Evolutionary conservation across 2,329 filamentous ascomycete species (phyloP).

Genomic region (Tolypocladium amazonense): DNA sequence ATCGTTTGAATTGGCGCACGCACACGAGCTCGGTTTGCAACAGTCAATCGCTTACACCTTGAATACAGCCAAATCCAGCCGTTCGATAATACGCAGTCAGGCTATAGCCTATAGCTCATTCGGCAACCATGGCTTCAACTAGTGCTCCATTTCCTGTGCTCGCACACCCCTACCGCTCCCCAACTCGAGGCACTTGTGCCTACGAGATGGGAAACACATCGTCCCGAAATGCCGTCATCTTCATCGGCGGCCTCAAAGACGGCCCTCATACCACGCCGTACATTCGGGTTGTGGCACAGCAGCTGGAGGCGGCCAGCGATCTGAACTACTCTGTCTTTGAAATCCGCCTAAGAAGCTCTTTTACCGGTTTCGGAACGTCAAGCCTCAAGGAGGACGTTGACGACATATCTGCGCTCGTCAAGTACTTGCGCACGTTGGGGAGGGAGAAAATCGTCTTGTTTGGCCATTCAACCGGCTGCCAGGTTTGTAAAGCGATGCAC

Average conservation of each 20-base stretch:
- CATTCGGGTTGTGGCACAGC: constrained; percentile 32
- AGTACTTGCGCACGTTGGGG: constrained; percentile 40
- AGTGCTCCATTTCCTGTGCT: constrained; percentile 28
- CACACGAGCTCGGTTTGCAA: neutral
- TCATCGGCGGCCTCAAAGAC: constrained; percentile 61
- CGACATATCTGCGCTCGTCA: constrained; percentile 41
- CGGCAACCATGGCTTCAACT: constrained; percentile 12
- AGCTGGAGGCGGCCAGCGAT: constrained; percentile 24
- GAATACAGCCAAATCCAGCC: neutral
- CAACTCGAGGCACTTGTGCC: constrained; percentile 28
- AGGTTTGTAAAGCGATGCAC: constrained; percentile 25
- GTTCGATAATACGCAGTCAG: neutral
- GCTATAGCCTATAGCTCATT: neutral
- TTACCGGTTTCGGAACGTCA: constrained; percentile 38
- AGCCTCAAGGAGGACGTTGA: constrained; percentile 41
- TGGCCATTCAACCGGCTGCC: constrained; percentile 49
- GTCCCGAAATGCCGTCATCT: constrained; percentile 50
- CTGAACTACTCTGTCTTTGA: constrained; percentile 45
- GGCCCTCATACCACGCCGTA: constrained; percentile 57
- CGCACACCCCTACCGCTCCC: constrained; percentile 34
- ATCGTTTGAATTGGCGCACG: neutral
- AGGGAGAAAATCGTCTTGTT: constrained; percentile 42
- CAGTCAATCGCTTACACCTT: neutral
- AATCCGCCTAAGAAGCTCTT: constrained; percentile 43
- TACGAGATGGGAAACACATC: constrained; percentile 33